Percentiles rank a stretch among this genome's conserved stretches.
Evolutionary conservation across 169 alveolate genomes (phyloP).

Genomic region (Cryptosporidium andersoni): DNA sequence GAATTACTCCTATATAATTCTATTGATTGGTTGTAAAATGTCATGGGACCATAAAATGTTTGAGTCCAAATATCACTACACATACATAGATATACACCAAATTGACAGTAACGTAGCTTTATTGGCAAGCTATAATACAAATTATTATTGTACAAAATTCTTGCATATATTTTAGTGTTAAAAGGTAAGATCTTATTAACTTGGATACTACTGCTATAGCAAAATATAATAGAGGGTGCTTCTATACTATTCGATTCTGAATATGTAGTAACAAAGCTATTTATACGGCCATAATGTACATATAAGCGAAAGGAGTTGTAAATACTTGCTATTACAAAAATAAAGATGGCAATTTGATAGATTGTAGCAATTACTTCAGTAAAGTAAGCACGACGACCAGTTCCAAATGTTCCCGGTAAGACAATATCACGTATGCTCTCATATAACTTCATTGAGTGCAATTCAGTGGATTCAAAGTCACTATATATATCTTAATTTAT

Average conservation of each 20-base stretch:
- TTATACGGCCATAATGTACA: constrained; percentile 50
- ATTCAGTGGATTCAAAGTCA: constrained; percentile 1
- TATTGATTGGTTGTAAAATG: background rate
- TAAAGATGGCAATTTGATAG: constrained; percentile 41
- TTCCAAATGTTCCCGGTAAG: constrained; percentile 67
- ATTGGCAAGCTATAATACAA: constrained; percentile 33
- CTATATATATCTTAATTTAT: background rate
- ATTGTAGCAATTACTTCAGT: constrained; percentile 53
- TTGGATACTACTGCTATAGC: constrained; percentile 6
- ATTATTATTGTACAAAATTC: constrained; percentile 27
- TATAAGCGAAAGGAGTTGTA: constrained; percentile 48
- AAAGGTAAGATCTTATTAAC: constrained; percentile 9
- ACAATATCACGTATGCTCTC: constrained; percentile 27
- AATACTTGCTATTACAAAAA: constrained; percentile 42
- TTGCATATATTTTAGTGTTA: constrained; percentile 15
- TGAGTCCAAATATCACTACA: constrained; percentile 60
- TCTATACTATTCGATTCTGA: constrained; percentile 63
- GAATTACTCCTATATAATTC: background rate
- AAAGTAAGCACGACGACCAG: constrained; percentile 41
- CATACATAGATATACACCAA: constrained; percentile 29
- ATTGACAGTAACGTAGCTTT: constrained; percentile 30
- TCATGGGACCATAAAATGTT: constrained; percentile 6
- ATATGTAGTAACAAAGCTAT: constrained; percentile 60
- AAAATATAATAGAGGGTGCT: constrained; percentile 44
- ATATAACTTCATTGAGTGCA: background rate